Evolutionary conservation across 2,329 filamentous ascomycete species (phyloP), one percentile per base, ranked within the genome.

Genomic region (Arthrobotrys megalospora): DNA sequence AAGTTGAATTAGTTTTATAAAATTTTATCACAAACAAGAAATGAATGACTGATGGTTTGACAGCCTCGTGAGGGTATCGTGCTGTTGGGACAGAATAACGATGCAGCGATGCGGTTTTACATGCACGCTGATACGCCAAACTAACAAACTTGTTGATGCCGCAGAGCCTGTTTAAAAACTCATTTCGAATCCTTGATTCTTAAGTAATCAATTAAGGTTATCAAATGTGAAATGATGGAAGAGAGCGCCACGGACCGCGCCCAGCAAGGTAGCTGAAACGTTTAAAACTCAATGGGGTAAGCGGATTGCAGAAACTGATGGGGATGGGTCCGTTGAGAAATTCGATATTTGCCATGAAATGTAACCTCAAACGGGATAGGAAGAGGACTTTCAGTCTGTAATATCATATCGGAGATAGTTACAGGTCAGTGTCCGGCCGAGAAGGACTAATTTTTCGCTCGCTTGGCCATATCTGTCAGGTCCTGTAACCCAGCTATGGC

Each of bases 1-100:
- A 84, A 86, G 90, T 88, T n/a, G 3, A 34, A n/a, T 11, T 16
- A 50, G 1, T 19, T 19, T 62, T 41, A 16, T 41, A 53, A 28
- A 32, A n/a, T n/a, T 53, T 7, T 6, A 24, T 28, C 19, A 12
- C 5, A 45, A 45, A n/a, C 8, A 50, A 47, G 2, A 8, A 45
- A 16, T 32, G n/a, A 19, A 4, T 41, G 5, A 32, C 48, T 45
- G 19, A 47, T 47, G 34, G 7, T n/a, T 6, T 8, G 36, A 48
- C 11, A 78, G 75, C 75, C 75, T 55, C 58, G 67, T 7, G 75
- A 78, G 41, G 75, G 75, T 8, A 68, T 78, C 36, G 62, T 78
- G 38, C 62, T 72, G 28, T 63, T 53, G 12, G 62, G 47, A 28
- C 63, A 75, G 43, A 63, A 24, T 19, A 72, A 60, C 12, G 66